phyloP scores from a whole-genome alignment of 164 flowering plant species.

The Umbilicus rupestris region DNA sequence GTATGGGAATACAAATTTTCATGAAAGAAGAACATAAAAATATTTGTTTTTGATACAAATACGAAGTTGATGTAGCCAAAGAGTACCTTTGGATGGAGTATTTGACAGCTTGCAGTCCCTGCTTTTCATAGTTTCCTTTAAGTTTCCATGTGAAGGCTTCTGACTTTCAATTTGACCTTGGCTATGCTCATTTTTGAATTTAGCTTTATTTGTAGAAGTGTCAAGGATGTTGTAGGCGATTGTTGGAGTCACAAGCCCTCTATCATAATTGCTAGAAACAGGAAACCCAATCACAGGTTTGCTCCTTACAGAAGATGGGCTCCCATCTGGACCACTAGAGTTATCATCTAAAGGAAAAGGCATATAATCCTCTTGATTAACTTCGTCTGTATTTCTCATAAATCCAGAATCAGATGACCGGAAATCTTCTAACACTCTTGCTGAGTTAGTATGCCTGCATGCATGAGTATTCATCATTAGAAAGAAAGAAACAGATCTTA shows the following conservation, averaged over 20 bases:
- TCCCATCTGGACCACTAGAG: conserved; percentile 51
- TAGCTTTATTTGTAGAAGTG: conserved; percentile 15
- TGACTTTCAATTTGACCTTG: conserved; percentile 22
- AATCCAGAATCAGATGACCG: conserved; percentile 29
- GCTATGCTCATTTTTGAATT: conserved; percentile 14
- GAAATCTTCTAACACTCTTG: conserved; percentile 27
- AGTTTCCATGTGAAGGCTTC: conserved; percentile 26
- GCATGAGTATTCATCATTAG: not conserved
- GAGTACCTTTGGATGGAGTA: conserved; percentile 43
- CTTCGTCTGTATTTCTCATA: conserved; percentile 37
- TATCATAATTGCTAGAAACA: conserved; percentile 27
- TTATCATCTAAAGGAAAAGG: conserved; percentile 76
- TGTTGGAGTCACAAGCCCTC: conserved; percentile 21
- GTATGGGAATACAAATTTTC: conserved; percentile 1
- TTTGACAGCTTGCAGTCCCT: conserved; percentile 28
- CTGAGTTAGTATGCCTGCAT: conserved; percentile 31
- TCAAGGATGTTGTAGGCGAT: conserved; percentile 24
- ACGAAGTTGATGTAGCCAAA: conserved; percentile 9
- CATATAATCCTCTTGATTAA: conserved; percentile 66
- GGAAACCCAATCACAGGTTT: conserved; percentile 46
- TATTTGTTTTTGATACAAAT: not conserved
- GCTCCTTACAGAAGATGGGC: conserved; percentile 38
- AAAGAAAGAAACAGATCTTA: not conserved
- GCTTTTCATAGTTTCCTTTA: conserved; percentile 21
- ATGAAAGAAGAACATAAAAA: not conserved